These are phyloP conservation scores for Pyrenula aspistea DNA, from an alignment of 495 filamentous ascomycete species.

Conservation along the genomic window DNA sequence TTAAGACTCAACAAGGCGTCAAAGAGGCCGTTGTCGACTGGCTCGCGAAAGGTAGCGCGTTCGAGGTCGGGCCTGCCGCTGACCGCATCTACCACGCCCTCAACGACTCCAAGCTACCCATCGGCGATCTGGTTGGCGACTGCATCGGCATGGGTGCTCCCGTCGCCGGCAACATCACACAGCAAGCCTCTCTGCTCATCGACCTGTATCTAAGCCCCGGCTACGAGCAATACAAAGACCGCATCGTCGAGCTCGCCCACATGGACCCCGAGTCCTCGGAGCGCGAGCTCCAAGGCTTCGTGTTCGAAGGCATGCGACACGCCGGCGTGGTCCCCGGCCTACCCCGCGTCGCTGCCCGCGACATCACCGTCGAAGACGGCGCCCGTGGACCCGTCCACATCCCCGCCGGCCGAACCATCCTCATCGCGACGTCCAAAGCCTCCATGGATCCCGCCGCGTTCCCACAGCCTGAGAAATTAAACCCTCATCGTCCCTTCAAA, in stretches of 20 bases:
- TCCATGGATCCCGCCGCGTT: background rate
- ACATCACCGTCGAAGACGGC: slow-evolving; percentile 3
- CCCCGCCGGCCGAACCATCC: background rate
- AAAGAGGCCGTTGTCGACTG: background rate
- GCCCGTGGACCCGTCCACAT: slow-evolving; percentile 3
- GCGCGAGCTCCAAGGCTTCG: slow-evolving; percentile 6
- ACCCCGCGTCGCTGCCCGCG: slow-evolving; percentile 1
- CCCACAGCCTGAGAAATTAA: background rate
- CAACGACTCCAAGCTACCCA: background rate
- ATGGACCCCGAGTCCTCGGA: slow-evolving; percentile 3
- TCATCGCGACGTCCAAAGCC: background rate
- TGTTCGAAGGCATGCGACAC: slow-evolving; percentile 15
- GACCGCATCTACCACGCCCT: slow-evolving; percentile 16
- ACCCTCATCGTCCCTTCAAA: background rate
- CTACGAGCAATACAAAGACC: background rate
- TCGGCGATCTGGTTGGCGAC: background rate
- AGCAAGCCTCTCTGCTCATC: background rate
- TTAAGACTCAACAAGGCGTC: slow-evolving; percentile 17
- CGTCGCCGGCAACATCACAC: background rate
- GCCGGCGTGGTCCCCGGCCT: slow-evolving; percentile 6
- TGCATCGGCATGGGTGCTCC: background rate
- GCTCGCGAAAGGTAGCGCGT: slow-evolving; percentile 9
- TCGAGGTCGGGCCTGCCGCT: slow-evolving; percentile 22
- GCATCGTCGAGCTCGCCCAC: slow-evolving; percentile 10
- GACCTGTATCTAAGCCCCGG: background rate